These are phyloP conservation scores for Ilex paraguariensis DNA, from an alignment of 305 asterid species.

Conservation along the genomic window DNA sequence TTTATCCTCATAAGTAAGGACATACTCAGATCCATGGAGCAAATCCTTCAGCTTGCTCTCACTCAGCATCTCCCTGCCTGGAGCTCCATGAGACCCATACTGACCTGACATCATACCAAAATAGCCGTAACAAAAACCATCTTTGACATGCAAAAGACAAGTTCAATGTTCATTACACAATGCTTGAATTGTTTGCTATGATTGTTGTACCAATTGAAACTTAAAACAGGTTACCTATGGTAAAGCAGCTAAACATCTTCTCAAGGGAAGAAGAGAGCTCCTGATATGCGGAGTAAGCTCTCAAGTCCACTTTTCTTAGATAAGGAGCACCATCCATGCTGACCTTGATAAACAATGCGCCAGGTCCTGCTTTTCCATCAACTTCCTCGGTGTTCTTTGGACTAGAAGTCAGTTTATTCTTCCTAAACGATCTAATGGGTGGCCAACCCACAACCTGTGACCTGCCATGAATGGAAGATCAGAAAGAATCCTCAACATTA, in stretches of 20 bases:
- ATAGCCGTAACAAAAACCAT: slow-evolving; percentile 15
- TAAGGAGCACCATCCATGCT: slow-evolving; percentile 81
- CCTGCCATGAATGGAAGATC: slow-evolving; percentile 31
- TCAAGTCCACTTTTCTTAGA: slow-evolving; percentile 61
- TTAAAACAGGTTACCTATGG: slow-evolving; percentile 37
- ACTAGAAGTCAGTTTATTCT: slow-evolving; percentile 41
- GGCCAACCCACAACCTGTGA: slow-evolving; percentile 86
- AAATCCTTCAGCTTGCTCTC: slow-evolving; percentile 68
- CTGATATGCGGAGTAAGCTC: slow-evolving; percentile 50
- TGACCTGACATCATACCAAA: slow-evolving; percentile 41
- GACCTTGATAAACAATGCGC: slow-evolving; percentile 59
- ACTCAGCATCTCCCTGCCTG: slow-evolving; percentile 48
- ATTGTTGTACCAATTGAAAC: neutral
- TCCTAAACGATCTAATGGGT: slow-evolving; percentile 56
- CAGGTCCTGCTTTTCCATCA: slow-evolving; percentile 46
- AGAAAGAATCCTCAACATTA: neutral
- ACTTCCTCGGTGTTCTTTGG: slow-evolving; percentile 52
- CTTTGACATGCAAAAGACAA: neutral
- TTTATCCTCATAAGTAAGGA: slow-evolving; percentile 62
- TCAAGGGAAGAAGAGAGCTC: slow-evolving; percentile 65
- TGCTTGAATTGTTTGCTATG: no score
- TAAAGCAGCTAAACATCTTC: slow-evolving; percentile 71
- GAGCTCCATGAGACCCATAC: slow-evolving; percentile 59
- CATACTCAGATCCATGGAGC: slow-evolving; percentile 60
- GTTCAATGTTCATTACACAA: no score